Evolutionary conservation across 1,284 basidiomycete species (phyloP).

Genomic region (Coniophora puteana): DNA sequence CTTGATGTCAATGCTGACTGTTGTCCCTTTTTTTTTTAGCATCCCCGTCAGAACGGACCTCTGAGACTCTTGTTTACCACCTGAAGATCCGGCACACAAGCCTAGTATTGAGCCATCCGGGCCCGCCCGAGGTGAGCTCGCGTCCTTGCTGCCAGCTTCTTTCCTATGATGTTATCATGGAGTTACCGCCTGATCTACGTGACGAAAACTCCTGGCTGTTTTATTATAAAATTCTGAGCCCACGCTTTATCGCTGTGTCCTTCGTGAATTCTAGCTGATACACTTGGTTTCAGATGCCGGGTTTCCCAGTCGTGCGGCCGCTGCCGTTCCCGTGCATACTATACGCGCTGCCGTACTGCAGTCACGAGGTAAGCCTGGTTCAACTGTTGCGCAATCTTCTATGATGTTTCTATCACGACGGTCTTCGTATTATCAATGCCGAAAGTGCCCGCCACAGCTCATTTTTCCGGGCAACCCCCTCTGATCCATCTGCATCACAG

Average conservation of each 20-base stretch:
- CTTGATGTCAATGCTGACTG: slow-evolving; percentile 7
- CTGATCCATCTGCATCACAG: slow-evolving; percentile 41
- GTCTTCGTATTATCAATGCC: slow-evolving; percentile 80
- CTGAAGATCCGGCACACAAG: neutral
- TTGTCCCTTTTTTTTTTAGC: slow-evolving; percentile 4
- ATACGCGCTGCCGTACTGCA: too few species aligned
- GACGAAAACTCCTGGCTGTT: slow-evolving; percentile 79
- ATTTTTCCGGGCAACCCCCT: slow-evolving; percentile 71
- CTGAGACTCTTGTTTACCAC: neutral
- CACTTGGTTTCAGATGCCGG: neutral
- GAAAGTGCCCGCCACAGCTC: slow-evolving; percentile 91
- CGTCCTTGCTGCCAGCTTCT: slow-evolving; percentile 14
- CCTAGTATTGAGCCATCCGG: neutral
- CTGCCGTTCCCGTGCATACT: too few species aligned
- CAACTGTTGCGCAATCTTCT: too few species aligned
- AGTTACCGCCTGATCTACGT: slow-evolving; percentile 75
- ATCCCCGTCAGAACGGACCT: neutral
- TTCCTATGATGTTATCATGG: slow-evolving; percentile 55
- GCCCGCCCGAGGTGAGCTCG: slow-evolving; percentile 15
- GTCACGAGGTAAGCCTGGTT: too few species aligned
- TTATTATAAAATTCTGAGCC: slow-evolving; percentile 53
- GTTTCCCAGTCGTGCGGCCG: slow-evolving; percentile 2
- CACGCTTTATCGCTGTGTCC: slow-evolving; percentile 5
- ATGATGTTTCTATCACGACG: slow-evolving; percentile 79
- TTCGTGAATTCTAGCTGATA: slow-evolving; percentile 5